Conservation (phyloP, 345 rosid species). For the Lagerstroemia speciosa region DNA sequence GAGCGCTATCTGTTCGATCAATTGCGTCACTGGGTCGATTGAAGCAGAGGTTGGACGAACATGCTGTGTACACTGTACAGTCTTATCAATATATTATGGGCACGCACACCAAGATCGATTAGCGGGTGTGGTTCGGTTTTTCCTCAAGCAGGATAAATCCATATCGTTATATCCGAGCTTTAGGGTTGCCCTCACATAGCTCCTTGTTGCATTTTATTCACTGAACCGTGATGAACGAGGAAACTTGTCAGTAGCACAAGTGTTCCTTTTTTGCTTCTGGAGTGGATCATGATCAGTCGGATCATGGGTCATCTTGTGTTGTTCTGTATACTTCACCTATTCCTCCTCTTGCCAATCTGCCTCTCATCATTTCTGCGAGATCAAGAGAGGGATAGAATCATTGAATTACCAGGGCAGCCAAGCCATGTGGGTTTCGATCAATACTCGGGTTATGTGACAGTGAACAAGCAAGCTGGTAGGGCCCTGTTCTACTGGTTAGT, state of each 20-base stretch:
- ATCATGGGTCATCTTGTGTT: not conserved
- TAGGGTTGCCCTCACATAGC: not conserved
- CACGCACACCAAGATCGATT: no score
- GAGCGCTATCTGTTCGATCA: not conserved
- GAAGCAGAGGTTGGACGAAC: not conserved
- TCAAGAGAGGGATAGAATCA: slow-evolving; percentile 54
- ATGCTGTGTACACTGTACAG: not conserved
- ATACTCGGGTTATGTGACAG: slow-evolving; percentile 80
- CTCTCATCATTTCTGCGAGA: slow-evolving; percentile 20
- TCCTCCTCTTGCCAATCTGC: not conserved
- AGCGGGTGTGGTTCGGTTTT: no score
- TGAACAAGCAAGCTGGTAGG: slow-evolving; percentile 74
- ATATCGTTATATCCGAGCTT: no score
- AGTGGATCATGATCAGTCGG: not conserved
- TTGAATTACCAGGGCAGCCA: slow-evolving; percentile 70
- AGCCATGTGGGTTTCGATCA: slow-evolving; percentile 56
- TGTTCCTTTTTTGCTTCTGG: not conserved
- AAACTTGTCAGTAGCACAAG: not conserved
- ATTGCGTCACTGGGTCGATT: not conserved
- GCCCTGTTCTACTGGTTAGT: slow-evolving; percentile 87
- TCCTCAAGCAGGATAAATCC: no score
- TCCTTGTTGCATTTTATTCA: not conserved
- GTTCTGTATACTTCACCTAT: not conserved
- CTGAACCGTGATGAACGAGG: not conserved
- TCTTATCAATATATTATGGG: not conserved